Conservation (phyloP, 257 asterid species). For the Plantago ovata region DNA sequence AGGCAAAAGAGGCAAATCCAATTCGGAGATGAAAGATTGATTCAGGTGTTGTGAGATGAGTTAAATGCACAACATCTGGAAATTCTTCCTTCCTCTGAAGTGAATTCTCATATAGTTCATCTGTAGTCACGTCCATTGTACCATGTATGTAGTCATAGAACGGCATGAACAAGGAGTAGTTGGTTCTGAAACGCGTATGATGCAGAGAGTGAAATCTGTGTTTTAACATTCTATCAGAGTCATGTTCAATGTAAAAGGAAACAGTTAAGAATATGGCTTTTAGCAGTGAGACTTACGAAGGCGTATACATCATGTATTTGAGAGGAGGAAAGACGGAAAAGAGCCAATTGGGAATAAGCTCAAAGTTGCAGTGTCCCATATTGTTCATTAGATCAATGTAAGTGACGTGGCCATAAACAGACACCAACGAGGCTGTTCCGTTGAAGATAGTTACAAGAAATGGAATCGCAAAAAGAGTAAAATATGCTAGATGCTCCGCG, state of each 20-base stretch:
- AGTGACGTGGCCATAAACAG: slow-evolving; percentile 35
- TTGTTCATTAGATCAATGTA: slow-evolving; percentile 52
- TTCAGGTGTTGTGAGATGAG: slow-evolving; percentile 55
- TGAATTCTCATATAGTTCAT: slow-evolving; percentile 30
- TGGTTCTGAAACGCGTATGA: slow-evolving; percentile 60
- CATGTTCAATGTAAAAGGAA: background rate
- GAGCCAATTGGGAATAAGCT: slow-evolving; percentile 40
- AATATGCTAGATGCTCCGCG: slow-evolving; percentile 45
- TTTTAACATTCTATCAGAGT: background rate
- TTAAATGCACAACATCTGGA: slow-evolving; percentile 48
- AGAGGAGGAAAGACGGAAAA: slow-evolving; percentile 48
- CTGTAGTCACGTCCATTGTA: slow-evolving; percentile 43
- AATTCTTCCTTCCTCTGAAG: slow-evolving; percentile 30
- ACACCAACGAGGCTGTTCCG: slow-evolving; percentile 28
- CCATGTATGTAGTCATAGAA: slow-evolving; percentile 54
- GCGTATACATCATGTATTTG: slow-evolving; percentile 54
- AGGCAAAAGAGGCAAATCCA: slow-evolving; percentile 51
- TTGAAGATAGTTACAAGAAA: slow-evolving; percentile 19
- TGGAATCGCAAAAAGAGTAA: slow-evolving; percentile 36
- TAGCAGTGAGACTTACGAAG: slow-evolving; percentile 42
- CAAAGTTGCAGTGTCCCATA: slow-evolving; percentile 67
- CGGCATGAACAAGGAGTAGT: slow-evolving; percentile 59
- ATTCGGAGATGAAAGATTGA: slow-evolving; percentile 50
- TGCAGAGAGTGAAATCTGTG: slow-evolving; percentile 61
- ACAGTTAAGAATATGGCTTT: too few species aligned